Evolutionary conservation across 2,329 filamentous ascomycete genomes (phyloP).

Genomic region (Helicocarpus griseus): DNA sequence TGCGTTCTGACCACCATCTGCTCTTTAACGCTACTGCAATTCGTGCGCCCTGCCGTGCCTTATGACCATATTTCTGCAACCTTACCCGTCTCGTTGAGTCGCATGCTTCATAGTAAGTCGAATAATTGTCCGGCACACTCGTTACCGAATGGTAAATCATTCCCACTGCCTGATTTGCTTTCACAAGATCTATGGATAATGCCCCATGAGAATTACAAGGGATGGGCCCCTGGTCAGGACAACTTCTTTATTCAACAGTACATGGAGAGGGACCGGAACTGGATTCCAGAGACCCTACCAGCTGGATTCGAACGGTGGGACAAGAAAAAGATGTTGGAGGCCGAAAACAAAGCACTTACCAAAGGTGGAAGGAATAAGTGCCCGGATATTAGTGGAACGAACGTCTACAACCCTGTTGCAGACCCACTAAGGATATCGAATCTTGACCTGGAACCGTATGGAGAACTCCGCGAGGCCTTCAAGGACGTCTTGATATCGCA

Average conservation of each 20-base stretch:
- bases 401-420: slow-evolving; percentile 19
- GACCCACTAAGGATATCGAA: slow-evolving; percentile 25
- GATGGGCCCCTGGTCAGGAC: slow-evolving; percentile 19
- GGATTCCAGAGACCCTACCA: slow-evolving; percentile 18
- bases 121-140: slow-evolving; percentile 6
- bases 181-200: slow-evolving; percentile 20
- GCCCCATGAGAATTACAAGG: slow-evolving; percentile 20
- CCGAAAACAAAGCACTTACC: neutral
- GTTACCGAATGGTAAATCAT: slow-evolving; percentile 11
- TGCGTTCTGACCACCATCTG: slow-evolving; percentile 6
- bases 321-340: neutral
- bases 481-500: slow-evolving; percentile 21
- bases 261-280: slow-evolving; percentile 11
- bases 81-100: slow-evolving; percentile 20
- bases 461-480: slow-evolving; percentile 17
- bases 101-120: slow-evolving; percentile 9
- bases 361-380: slow-evolving; percentile 4
- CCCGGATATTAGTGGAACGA: neutral
- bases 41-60: slow-evolving; percentile 20
- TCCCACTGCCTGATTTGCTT: slow-evolving; percentile 19
- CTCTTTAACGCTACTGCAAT: slow-evolving; percentile 11
- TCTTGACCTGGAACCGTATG: slow-evolving; percentile 18
- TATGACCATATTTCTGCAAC: slow-evolving; percentile 24
- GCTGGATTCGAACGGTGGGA: slow-evolving; percentile 20
- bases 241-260: slow-evolving; percentile 9